Evolutionary conservation across 1,284 basidiomycete genomes (phyloP).

Genomic region (Garcileccinum viscosum): DNA sequence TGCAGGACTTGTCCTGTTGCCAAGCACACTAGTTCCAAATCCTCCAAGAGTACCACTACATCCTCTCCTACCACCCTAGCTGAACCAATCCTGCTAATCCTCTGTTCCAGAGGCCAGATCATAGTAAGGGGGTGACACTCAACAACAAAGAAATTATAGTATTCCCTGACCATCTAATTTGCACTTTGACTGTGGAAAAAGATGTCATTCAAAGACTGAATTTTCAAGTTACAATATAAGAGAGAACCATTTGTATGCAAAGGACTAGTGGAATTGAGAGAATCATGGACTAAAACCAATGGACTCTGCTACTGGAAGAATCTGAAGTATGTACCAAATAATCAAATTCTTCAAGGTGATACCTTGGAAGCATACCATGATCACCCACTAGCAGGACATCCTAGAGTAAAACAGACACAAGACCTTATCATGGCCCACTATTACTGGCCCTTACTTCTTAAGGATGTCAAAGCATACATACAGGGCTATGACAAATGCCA

Average conservation of each 20-base stretch:
- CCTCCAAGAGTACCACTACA: no score
- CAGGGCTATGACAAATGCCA: conserved; percentile 3
- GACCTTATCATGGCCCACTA: background rate
- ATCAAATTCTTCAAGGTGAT: background rate
- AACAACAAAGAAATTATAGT: background rate
- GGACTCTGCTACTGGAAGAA: background rate
- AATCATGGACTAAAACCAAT: background rate
- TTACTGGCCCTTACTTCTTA: background rate
- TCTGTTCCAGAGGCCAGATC: background rate
- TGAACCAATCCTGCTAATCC: background rate
- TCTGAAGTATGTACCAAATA: background rate
- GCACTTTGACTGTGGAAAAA: background rate
- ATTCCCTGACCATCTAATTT: background rate
- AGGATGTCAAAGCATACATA: background rate
- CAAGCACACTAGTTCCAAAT: background rate
- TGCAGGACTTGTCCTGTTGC: background rate
- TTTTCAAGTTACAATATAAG: no score
- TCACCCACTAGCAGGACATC: conserved; percentile 1
- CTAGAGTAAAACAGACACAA: background rate
- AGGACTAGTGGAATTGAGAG: background rate
- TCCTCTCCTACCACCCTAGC: no score
- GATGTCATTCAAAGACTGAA: background rate
- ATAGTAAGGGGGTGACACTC: no score
- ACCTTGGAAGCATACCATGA: background rate
- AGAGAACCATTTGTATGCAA: background rate